phyloP scores from a whole-genome alignment of 23 red algal genomes.

The Agarophyton chilense region DNA sequence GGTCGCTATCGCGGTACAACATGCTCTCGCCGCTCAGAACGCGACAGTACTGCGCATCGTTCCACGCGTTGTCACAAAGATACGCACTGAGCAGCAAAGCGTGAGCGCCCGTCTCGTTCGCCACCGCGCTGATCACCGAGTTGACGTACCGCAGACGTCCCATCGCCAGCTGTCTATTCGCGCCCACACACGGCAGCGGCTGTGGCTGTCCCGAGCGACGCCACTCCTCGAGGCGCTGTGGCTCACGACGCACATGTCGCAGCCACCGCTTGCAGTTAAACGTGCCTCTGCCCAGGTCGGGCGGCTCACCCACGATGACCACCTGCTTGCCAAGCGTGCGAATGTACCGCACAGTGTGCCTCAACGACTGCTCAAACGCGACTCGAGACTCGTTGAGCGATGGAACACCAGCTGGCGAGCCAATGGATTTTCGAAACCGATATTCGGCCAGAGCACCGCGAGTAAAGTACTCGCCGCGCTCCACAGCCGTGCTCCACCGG shows the following conservation, averaged over 20 bases:
- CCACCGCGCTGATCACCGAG: background rate
- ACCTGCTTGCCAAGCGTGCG: constrained; percentile 3
- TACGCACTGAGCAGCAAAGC: constrained; percentile 8
- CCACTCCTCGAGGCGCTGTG: background rate
- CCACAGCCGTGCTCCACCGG: constrained; percentile 9
- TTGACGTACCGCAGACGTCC: background rate
- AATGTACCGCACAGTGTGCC: background rate
- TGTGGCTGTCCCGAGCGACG: background rate
- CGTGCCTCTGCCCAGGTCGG: background rate
- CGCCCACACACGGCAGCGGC: constrained; percentile 11
- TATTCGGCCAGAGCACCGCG: constrained; percentile 25
- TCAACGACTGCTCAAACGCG: background rate
- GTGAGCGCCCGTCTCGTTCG: background rate
- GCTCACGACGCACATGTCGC: background rate
- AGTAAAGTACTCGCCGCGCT: background rate
- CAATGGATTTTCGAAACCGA: background rate
- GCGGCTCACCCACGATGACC: constrained; percentile 19
- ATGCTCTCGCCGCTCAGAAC: background rate
- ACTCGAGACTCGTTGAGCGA: constrained; percentile 10
- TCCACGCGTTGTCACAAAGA: constrained; percentile 11
- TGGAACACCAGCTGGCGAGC: background rate
- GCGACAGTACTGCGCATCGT: constrained; percentile 1
- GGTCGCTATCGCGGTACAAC: constrained; percentile 37
- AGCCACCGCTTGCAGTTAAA: constrained; percentile 32
- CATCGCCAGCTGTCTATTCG: background rate